A percentile compares a stretch with the other conserved stretches of the same genome.
These are phyloP conservation scores for Kuraishia ogatae DNA, from an alignment of 805 yeast genomes.

Conservation along the genomic window DNA sequence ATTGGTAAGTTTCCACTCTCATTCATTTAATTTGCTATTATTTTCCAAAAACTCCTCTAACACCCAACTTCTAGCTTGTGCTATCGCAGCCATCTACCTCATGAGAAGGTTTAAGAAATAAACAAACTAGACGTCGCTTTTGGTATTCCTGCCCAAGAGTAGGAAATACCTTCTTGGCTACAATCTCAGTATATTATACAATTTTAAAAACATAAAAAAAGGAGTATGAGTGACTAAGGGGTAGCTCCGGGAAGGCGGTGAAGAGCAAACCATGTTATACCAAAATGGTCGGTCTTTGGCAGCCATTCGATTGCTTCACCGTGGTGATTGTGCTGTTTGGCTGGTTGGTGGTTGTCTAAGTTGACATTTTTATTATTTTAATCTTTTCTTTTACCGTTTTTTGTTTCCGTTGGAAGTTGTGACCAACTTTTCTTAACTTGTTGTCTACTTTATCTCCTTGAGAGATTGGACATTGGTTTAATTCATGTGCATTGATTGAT, in stretches of 20 bases:
- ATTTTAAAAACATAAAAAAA: not conserved
- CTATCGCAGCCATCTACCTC: conserved; percentile 18
- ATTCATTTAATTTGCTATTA: not conserved
- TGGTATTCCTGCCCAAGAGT: not conserved
- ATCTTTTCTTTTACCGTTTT: not conserved
- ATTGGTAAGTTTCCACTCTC: conserved; percentile 17
- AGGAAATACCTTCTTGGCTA: not conserved
- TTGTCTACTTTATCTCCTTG: not conserved
- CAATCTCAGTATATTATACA: not conserved
- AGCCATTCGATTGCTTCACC: not conserved
- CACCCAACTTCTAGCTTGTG: conserved; percentile 12
- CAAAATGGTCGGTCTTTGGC: not conserved
- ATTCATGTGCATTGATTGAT: not conserved
- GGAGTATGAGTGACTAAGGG: not conserved
- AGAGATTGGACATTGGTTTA: not conserved
- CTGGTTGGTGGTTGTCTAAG: not conserved
- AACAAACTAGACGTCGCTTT: conserved; percentile 2
- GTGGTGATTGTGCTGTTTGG: too few species aligned
- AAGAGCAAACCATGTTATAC: not conserved
- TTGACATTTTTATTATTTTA: not conserved
- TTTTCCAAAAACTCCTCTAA: conserved; percentile 4
- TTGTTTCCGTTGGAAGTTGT: not conserved
- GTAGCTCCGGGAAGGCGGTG: not conserved
- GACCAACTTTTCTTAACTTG: not conserved
- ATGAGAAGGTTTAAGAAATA: conserved; percentile 25